Evolutionary conservation across 208 protist genomes (phyloP).

Genomic region (Acanthamoeba divionensis): DNA sequence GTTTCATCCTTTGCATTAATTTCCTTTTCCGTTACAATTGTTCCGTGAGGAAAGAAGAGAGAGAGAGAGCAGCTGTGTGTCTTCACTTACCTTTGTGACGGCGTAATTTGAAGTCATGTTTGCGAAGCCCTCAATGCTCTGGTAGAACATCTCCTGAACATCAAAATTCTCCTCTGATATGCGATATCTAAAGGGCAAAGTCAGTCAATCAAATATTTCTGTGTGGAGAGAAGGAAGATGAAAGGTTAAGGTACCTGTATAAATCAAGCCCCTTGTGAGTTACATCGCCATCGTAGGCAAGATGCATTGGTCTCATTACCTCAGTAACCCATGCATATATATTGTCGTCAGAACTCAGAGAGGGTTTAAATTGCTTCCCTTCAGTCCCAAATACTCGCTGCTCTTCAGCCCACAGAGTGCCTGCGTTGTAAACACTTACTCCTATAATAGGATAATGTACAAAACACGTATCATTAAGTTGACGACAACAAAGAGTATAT

Average conservation of each 20-base stretch:
- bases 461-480: not conserved
- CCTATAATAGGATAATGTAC: not conserved
- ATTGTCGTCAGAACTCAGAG: not conserved
- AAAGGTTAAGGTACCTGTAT: not conserved
- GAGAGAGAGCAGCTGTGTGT: too few species aligned
- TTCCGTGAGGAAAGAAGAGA: too few species aligned
- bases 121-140: slow-evolving; percentile 36
- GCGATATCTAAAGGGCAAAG: not conserved
- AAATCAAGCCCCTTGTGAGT: not conserved
- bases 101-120: slow-evolving; percentile 7
- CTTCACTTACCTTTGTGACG: too few species aligned
- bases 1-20: too few species aligned
- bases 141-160: slow-evolving; percentile 2
- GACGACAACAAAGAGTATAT: not conserved
- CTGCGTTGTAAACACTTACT: not conserved
- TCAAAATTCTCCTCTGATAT: not conserved
- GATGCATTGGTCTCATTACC: not conserved
- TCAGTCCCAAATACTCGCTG: not conserved
- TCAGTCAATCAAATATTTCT: too few species aligned
- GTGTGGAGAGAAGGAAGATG: too few species aligned
- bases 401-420: slow-evolving; percentile 20
- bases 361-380: not conserved
- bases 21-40: too few species aligned
- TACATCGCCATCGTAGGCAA: not conserved
- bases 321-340: not conserved